Percentiles rank a stretch among this genome's conserved stretches.
Evolutionary conservation across 495 filamentous ascomycete genomes (phyloP).

Genomic region (Lasiosphaeria miniovina): DNA sequence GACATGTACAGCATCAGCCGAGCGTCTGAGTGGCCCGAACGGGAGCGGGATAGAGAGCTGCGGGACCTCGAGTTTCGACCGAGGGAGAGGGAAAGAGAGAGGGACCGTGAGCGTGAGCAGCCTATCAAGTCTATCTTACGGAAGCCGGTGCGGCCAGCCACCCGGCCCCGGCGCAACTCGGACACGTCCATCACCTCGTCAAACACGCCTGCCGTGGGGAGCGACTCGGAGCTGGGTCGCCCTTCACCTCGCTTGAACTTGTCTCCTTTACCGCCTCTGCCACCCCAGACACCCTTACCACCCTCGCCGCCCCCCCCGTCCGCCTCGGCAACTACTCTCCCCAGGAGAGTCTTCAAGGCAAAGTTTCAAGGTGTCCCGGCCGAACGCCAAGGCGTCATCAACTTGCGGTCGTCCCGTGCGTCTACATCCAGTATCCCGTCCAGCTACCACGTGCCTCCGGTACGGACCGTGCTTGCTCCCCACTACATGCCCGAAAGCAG

Average conservation of each 20-base stretch:
- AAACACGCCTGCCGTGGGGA: slow-evolving; percentile 27
- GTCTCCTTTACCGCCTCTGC: slow-evolving; percentile 10
- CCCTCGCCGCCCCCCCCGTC: slow-evolving; percentile 9
- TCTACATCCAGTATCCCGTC: slow-evolving; percentile 18
- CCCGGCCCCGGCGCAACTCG: slow-evolving; percentile 30
- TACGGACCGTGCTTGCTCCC: slow-evolving; percentile 17
- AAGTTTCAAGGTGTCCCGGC: slow-evolving; percentile 27
- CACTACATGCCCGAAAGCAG: slow-evolving; percentile 14
- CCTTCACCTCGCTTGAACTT: slow-evolving; percentile 3
- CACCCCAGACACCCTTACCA: slow-evolving; percentile 2
- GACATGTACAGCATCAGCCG: slow-evolving; percentile 14
- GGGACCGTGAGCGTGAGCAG: slow-evolving; percentile 16
- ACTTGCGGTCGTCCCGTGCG: slow-evolving; percentile 26
- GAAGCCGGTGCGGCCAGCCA: slow-evolving; percentile 19
- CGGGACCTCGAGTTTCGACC: slow-evolving; percentile 3
- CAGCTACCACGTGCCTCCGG: slow-evolving; percentile 24
- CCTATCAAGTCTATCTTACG: slow-evolving; percentile 27
- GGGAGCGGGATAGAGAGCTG: slow-evolving; percentile 14
- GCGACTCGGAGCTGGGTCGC: slow-evolving; percentile 23
- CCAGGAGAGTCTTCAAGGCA: slow-evolving; percentile 34
- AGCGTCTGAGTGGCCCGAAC: slow-evolving; percentile 26
- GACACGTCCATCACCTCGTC: slow-evolving; percentile 35
- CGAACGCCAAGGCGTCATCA: slow-evolving; percentile 28
- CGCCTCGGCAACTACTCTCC: slow-evolving; percentile 18
- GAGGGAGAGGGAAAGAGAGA: slow-evolving; percentile 7